Conservation (phyloP, 1,284 basidiomycete species). For the Cryptococcus sp. region DNA sequence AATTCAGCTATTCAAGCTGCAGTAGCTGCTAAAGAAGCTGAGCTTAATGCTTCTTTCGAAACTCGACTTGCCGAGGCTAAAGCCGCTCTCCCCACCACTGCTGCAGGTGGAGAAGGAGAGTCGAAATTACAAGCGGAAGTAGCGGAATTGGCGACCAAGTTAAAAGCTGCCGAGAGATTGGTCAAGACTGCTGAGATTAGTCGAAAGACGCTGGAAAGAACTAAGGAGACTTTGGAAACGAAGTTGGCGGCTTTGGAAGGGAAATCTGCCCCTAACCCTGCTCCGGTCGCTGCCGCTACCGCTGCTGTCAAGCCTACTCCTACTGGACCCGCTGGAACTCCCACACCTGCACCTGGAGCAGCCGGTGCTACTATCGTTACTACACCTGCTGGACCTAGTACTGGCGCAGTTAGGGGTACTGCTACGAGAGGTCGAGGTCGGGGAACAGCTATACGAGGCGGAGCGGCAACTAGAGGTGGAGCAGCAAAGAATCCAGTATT, state of each 20-base stretch:
- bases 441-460: conserved; percentile 9
- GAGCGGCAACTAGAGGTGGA: conserved; percentile 6
- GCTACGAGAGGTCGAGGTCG: conserved; percentile 5
- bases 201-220: conserved; percentile 38
- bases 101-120: conserved; percentile 14
- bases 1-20: conserved; percentile 8
- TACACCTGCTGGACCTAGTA: conserved; percentile 1
- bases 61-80: conserved; percentile 18
- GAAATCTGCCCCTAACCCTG: not conserved
- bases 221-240: conserved; percentile 30
- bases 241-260: conserved; percentile 29
- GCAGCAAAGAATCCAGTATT: conserved; percentile 14
- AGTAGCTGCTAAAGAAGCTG: conserved; percentile 25
- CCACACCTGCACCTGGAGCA: not conserved
- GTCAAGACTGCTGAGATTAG: conserved; percentile 37
- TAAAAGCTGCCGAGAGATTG: conserved; percentile 37
- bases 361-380: not conserved
- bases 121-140: conserved; percentile 25
- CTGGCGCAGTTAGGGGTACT: conserved; percentile 11
- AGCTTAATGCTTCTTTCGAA: conserved; percentile 19
- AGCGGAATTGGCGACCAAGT: conserved; percentile 29
- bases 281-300: not conserved
- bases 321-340: not conserved
- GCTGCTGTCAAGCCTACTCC: conserved; percentile 4
- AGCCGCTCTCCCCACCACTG: conserved; percentile 5